These are phyloP conservation scores for Evernia prunastri DNA, from an alignment of 495 filamentous ascomycete species.

Conservation along the genomic window DNA sequence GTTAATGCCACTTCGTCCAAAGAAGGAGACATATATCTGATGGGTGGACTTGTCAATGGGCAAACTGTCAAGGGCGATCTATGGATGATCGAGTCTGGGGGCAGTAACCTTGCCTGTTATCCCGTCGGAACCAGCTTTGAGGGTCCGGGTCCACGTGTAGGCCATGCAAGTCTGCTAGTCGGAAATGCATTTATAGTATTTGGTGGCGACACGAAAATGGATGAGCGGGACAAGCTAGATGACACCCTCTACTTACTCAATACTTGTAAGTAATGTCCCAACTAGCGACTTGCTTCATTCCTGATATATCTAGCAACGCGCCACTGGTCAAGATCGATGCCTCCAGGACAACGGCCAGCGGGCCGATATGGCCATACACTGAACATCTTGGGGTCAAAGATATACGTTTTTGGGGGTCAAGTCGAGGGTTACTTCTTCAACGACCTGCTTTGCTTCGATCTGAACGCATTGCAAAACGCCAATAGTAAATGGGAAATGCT, in stretches of 20 bases:
- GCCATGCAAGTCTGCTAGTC: conserved; percentile 88
- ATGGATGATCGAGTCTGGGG: conserved; percentile 92
- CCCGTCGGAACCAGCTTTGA: conserved; percentile 87
- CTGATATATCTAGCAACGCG: conserved; percentile 63
- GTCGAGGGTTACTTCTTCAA: conserved; percentile 98
- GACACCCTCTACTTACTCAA: conserved; percentile 96
- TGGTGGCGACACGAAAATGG: conserved; percentile 95
- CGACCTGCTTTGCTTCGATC: conserved; percentile 91
- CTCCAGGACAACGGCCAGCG: conserved; percentile 71
- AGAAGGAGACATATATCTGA: conserved; percentile 95
- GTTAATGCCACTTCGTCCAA: conserved; percentile 90
- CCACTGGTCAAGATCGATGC: conserved; percentile 93
- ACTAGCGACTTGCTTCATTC: conserved; percentile 7
- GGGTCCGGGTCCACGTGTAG: conserved; percentile 90
- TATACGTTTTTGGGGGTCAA: conserved; percentile 96
- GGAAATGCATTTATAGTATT: conserved; percentile 99
- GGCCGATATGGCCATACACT: conserved; percentile 95
- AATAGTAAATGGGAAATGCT: conserved; percentile 91
- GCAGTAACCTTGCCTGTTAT: conserved; percentile 78
- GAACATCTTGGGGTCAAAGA: conserved; percentile 91
- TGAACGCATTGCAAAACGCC: conserved; percentile 84
- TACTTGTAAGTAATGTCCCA: conserved; percentile 64
- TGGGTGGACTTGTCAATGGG: conserved; percentile 93
- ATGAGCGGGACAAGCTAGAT: conserved; percentile 83
- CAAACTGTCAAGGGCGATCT: conserved; percentile 93